Evolutionary conservation across 306 rosid species (phyloP).

Genomic region (Trichosanthes cucumerina): DNA sequence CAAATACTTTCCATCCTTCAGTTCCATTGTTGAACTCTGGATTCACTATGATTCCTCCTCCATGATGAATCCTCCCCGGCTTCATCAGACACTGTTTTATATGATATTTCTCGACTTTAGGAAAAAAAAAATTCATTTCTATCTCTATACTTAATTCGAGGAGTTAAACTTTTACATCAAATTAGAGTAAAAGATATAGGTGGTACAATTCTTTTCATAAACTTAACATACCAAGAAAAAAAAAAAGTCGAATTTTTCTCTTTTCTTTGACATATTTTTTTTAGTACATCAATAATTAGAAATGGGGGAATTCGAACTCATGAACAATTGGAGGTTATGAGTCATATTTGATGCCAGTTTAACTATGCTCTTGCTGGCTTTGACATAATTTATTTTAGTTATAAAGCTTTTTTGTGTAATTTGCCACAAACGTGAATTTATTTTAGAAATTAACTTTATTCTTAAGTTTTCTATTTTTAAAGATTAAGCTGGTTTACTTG

Average conservation of each 20-base stretch:
- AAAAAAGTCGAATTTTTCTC: background rate
- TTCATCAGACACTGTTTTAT: conserved; percentile 47
- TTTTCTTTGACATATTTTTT: background rate
- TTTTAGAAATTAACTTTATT: background rate
- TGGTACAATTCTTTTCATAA: background rate
- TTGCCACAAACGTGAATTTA: background rate
- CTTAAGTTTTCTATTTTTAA: background rate
- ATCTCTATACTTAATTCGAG: background rate
- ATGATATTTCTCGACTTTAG: background rate
- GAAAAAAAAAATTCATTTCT: background rate
- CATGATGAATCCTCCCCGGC: conserved; percentile 43
- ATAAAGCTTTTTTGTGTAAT: background rate
- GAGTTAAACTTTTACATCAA: background rate
- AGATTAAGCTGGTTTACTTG: background rate
- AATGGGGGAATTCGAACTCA: no score
- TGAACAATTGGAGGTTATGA: no score
- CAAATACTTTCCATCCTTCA: conserved; percentile 51
- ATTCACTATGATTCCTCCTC: conserved; percentile 75
- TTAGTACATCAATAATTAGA: no score
- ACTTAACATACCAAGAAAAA: background rate
- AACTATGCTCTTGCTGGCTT: no score
- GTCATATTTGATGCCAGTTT: no score
- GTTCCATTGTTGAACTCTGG: conserved; percentile 48
- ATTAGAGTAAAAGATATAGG: background rate
- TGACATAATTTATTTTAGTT: background rate